Base-by-base conservation (phyloP, 2,329 filamentous ascomycete species). In the Catunica adiposa region DNA sequence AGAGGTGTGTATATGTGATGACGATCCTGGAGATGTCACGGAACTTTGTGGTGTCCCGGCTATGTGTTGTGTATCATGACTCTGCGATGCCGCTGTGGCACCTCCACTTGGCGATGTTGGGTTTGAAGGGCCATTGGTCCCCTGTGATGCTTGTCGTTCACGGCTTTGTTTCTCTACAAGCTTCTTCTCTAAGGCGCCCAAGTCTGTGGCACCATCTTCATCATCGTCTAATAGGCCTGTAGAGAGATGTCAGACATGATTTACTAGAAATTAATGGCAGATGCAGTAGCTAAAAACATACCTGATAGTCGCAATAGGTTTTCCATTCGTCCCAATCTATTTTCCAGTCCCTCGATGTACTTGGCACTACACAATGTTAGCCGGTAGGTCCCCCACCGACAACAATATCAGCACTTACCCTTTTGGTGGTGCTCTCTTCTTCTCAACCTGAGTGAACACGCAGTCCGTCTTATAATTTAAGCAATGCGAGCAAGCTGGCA, bases 401-500 rank as follows among this genome's bases (percentile, higher is more conserved):
- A 31, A 26, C 5, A 15, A 23, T 9, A 37, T 11, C 15, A 26
- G 26, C 1, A 57, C 78, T 61, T 77, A 94, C 89, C 92, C 90
- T 75, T 97, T 98, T 1, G 90, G 92, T 54, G 92, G 90, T 68
- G 86, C 92, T 58, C 92, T 80, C 76, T 98, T 98, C 81, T 98
- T 98, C 73, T 98, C 92, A 38, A 97, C 89, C 67, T 95, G 89
- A 0, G 92, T 97, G 66, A 97, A 97, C 62, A 95, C 80, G 68
- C 90, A 98, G 63, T 95, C 89, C 3, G 89, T 96, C 75, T 96
- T 96, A 74, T 96, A 96, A 68, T 96, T 97, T 67, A 85, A 84
- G 68, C 90, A 98, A 70, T 97, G 92, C 6, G 87, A 89, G 70
- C 92, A 98, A 59, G 89, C 82, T 38, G 92, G 90, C 70, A 94